Base-by-base conservation (phyloP, 1,284 basidiomycete genomes). In the Malassezia globosa region DNA sequence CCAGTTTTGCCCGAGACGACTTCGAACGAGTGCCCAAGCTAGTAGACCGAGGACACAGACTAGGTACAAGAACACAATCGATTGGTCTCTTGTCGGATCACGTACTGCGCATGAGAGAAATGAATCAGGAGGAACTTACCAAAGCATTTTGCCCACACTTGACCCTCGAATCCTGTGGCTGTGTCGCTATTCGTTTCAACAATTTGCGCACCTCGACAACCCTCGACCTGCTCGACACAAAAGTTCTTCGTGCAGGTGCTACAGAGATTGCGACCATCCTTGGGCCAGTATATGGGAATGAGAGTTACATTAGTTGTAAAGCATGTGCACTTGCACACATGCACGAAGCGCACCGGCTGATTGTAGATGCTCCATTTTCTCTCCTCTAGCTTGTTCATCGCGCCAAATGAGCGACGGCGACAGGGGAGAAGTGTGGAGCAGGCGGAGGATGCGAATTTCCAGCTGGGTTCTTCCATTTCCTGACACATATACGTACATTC, bases 281-380 rank as follows among this genome's bases (percentile, higher is more conserved):
- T 10, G 21, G 68, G 57, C 6, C 56, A 39, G 31, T 63, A 67
- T 18, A 72, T 53, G 0, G 70, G 69, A 0, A 72, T 59, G 22
- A 72, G 55, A 2, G 70, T 71, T 5, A 66, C 65, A 42, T 72
- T 72, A 38, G 66, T 69, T 24, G 55, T 52, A 55, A 70, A 72
- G 42, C 70, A 72, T 18, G 67, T 72, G 55, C 69, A 72, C 36
- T 69, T 69, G 64, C 68, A 72, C 18, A 71, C 55, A 45, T 67
- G 59, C 16, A 61, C 21, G 6, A 52, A 29, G 3, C 45, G 35
- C 13, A 52, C 39, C 8, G 29, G 43, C 35, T 42, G 37, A 37
- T 41, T 34, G 8, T 43, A 22, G 7, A 51, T 31, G 29, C 29
- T 16, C 29, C 29, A 31, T 13, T 31, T 31, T 31, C n/a, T n/a